Percentiles rank a stretch among this genome's conserved stretches.
These are phyloP conservation scores for Volvox carteri DNA, from an alignment of 163 green algal genomes.

Conservation along the genomic window DNA sequence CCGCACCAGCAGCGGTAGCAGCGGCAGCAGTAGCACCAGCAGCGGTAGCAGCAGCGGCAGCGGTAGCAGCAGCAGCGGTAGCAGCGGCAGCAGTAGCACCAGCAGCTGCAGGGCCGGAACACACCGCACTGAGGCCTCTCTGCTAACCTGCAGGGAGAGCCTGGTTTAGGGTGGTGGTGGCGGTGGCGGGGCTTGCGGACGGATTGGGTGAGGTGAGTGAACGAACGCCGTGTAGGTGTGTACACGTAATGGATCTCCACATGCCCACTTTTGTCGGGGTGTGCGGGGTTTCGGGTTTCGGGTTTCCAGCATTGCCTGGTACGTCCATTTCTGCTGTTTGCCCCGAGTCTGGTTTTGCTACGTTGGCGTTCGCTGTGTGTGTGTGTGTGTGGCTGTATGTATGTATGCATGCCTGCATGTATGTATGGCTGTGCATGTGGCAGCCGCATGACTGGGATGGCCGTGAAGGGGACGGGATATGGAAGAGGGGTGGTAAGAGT, in stretches of 20 bases:
- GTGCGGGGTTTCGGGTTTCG: background rate
- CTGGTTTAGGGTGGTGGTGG: background rate
- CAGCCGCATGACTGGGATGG: no score
- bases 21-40: no score
- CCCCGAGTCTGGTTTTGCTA: no score
- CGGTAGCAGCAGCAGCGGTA: no score
- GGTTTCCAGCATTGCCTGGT: no score
- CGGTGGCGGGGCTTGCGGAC: no score
- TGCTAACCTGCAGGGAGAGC: background rate
- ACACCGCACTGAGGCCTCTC: background rate
- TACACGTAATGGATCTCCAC: background rate
- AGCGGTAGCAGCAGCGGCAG: no score
- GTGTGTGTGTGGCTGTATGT: background rate
- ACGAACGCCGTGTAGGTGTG: background rate
- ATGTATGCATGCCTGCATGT: background rate
- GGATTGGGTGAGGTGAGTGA: background rate
- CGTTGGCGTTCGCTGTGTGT: background rate
- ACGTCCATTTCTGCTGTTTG: no score
- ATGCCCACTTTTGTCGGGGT: background rate
- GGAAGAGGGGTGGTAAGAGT: no score
- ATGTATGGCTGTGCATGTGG: no score
- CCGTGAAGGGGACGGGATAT: no score
- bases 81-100: no score
- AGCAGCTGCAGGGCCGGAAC: background rate
- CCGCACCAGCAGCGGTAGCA: constrained; percentile 27